Evolutionary conservation across 306 rosid genomes (phyloP).

Genomic region (Abrus precatorius): DNA sequence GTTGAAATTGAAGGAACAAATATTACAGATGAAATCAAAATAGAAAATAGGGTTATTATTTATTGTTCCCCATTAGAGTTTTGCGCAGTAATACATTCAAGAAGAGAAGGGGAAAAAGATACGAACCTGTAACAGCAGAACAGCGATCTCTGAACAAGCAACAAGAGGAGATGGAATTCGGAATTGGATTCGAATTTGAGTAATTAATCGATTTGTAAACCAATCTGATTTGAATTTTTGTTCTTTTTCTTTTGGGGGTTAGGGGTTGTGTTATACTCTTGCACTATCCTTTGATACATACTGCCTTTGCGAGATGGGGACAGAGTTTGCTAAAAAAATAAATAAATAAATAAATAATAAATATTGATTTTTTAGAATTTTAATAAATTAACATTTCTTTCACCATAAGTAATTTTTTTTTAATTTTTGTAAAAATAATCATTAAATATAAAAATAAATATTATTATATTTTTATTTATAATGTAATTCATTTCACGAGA

Average conservation of each 20-base stretch:
- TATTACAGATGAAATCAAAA: neutral
- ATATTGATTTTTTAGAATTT: too few relatives aligned
- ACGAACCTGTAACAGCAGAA: constrained; percentile 17
- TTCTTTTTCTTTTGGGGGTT: neutral
- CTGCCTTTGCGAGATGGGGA: neutral
- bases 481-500: too few relatives aligned
- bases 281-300: neutral
- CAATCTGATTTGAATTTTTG: neutral
- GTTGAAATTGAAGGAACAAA: constrained; percentile 25
- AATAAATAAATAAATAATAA: neutral
- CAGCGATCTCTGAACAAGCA: constrained; percentile 3
- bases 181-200: constrained; percentile 20
- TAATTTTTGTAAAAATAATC: too few relatives aligned
- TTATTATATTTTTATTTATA: too few relatives aligned
- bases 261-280: constrained; percentile 9
- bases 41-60: neutral
- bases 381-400: too few relatives aligned
- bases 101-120: neutral
- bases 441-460: too few relatives aligned
- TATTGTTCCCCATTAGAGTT: neutral
- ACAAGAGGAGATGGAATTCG: neutral
- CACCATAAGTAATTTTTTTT: too few relatives aligned
- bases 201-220: neutral
- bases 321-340: neutral
- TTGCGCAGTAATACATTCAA: neutral